These are phyloP conservation scores for Mycena galericulata DNA, from an alignment of 768 basidiomycete species.

Conservation along the genomic window DNA sequence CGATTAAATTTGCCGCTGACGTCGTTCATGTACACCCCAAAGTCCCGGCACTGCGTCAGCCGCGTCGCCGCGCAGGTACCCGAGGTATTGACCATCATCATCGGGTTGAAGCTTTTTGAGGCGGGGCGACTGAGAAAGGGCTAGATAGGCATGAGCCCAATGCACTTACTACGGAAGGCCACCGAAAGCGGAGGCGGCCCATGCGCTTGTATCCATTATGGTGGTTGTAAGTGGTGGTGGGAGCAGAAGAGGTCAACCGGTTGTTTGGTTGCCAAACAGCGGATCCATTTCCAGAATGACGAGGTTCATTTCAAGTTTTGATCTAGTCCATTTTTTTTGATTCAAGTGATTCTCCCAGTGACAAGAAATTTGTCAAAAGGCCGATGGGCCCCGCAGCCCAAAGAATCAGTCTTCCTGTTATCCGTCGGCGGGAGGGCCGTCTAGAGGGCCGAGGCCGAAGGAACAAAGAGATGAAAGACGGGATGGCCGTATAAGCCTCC, in stretches of 20 bases:
- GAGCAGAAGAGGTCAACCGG: neutral
- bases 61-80: constrained; percentile 46
- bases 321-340: too few relatives aligned
- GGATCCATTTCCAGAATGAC: too few relatives aligned
- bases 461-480: constrained; percentile 5
- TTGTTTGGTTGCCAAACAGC: neutral
- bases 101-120: constrained; percentile 39
- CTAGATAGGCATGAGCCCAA: too few relatives aligned
- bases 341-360: too few relatives aligned
- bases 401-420: constrained; percentile 22
- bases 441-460: neutral
- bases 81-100: constrained; percentile 46
- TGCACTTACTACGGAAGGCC: constrained; percentile 25
- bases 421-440: neutral
- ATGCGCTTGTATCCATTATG: constrained; percentile 19
- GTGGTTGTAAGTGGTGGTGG: neutral
- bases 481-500: constrained; percentile 13
- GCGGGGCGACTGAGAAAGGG: neutral
- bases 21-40: constrained; percentile 44
- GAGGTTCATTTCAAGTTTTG: too few relatives aligned
- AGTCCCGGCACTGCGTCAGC: constrained; percentile 43
- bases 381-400: too few relatives aligned
- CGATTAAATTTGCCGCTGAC: constrained; percentile 43
- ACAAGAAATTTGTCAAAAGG: too few relatives aligned
- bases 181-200: constrained; percentile 15